A percentile compares a stretch with the other conserved stretches of the same genome.
phyloP scores from a whole-genome alignment of 2,329 filamentous ascomycete genomes.

The Pseudogymnoascus sp. region DNA sequence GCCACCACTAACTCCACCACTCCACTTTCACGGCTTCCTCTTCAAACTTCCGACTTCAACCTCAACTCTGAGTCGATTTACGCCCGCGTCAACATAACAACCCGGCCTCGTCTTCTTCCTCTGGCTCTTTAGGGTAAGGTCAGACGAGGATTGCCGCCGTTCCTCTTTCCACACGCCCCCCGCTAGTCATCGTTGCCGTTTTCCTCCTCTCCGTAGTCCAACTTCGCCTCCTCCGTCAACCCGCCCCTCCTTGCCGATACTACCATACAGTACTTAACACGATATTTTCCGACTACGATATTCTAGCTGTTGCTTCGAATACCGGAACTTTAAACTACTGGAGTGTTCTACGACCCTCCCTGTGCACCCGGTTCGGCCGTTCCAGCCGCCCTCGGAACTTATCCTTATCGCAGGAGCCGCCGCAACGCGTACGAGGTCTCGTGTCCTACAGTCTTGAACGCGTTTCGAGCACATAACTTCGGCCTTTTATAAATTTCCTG shows the following conservation, averaged over 20 bases:
- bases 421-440: slow-evolving; percentile 1
- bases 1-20: not conserved
- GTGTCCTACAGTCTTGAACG: not conserved
- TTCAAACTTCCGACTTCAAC: not conserved
- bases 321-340: not conserved
- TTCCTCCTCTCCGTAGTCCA: not conserved
- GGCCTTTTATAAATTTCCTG: not conserved
- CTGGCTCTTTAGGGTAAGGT: not conserved
- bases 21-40: not conserved
- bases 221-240: not conserved
- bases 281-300: not conserved
- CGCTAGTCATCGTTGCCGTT: not conserved
- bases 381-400: slow-evolving; percentile 1
- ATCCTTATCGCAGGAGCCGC: slow-evolving; percentile 4
- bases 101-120: not conserved
- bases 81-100: not conserved
- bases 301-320: not conserved
- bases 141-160: not conserved
- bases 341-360: not conserved
- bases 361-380: not conserved
- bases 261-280: not conserved
- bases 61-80: not conserved
- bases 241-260: not conserved
- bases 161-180: not conserved
- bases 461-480: not conserved